Evolutionary conservation across 495 filamentous ascomycete species (phyloP).

Genomic region (Aspergillus diversus): DNA sequence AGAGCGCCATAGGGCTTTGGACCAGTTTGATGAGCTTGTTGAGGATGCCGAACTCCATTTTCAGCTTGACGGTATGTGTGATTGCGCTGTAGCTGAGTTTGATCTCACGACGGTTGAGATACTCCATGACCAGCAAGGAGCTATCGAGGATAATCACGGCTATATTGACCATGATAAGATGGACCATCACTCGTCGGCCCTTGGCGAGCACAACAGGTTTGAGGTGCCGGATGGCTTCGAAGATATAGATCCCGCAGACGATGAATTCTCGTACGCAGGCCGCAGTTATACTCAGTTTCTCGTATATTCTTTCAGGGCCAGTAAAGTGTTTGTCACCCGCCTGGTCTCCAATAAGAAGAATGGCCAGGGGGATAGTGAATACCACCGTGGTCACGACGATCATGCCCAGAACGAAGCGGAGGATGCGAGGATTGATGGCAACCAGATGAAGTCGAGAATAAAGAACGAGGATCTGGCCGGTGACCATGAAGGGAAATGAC

Average conservation of each 20-base stretch:
- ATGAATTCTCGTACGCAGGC: conserved; percentile 51
- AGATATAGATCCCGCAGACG: conserved; percentile 55
- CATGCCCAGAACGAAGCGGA: conserved; percentile 35
- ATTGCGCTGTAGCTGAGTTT: conserved; percentile 47
- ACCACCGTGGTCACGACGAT: conserved; percentile 36
- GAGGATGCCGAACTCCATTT: conserved; percentile 55
- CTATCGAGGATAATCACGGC: conserved; percentile 44
- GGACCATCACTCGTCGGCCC: conserved; percentile 37
- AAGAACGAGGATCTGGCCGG: conserved; percentile 40
- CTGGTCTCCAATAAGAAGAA: conserved; percentile 35
- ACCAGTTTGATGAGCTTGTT: conserved; percentile 43
- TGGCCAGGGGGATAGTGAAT: conserved; percentile 36
- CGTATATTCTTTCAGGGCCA: conserved; percentile 43
- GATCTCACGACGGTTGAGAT: conserved; percentile 38
- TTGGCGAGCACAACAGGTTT: conserved; percentile 35
- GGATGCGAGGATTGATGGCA: conserved; percentile 21
- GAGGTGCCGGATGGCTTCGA: conserved; percentile 40
- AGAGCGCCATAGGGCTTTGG: background rate
- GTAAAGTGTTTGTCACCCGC: conserved; percentile 25
- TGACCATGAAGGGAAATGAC: conserved; percentile 40
- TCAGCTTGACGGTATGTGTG: conserved; percentile 56
- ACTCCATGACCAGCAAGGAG: conserved; percentile 38
- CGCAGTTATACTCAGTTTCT: conserved; percentile 43
- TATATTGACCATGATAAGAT: conserved; percentile 50
- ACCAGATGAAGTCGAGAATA: conserved; percentile 49